phyloP scores from a whole-genome alignment of 768 basidiomycete species.

The Strobilomyces dryophilus region DNA sequence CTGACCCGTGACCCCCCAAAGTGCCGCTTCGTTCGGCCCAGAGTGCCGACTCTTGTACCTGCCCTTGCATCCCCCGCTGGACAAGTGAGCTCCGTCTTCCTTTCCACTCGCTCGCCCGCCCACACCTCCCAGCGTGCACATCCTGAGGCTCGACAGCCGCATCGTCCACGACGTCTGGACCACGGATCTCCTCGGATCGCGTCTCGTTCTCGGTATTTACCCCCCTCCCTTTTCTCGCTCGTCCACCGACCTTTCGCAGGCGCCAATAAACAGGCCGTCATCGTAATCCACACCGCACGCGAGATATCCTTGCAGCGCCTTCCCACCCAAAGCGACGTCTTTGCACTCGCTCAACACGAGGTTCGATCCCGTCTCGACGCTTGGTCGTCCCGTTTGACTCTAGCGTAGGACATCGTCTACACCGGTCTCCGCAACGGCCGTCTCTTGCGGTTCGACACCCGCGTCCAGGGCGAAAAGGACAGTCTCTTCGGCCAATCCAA shows the following conservation, averaged over 20 bases:
- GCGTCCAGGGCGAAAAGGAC: constrained; percentile 34
- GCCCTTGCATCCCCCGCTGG: constrained; percentile 38
- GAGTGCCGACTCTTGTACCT: constrained; percentile 41
- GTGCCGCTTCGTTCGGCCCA: constrained; percentile 56
- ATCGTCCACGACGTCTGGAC: constrained; percentile 53
- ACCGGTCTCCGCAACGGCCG: constrained; percentile 59
- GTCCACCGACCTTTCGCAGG: constrained; percentile 35
- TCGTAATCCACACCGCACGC: constrained; percentile 47
- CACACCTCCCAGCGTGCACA: constrained; percentile 9
- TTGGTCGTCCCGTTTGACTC: background rate
- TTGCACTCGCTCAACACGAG: constrained; percentile 50
- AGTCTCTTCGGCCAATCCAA: constrained; percentile 34
- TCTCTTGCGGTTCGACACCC: constrained; percentile 56
- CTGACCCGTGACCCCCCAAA: constrained; percentile 27
- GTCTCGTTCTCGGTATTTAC: constrained; percentile 50
- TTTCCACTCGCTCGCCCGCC: background rate
- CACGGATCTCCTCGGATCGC: constrained; percentile 44
- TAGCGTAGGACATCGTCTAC: constrained; percentile 45
- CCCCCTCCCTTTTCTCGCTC: background rate
- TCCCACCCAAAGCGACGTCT: constrained; percentile 58
- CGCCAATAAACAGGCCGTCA: constrained; percentile 46
- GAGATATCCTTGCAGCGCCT: constrained; percentile 36
- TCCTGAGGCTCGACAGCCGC: constrained; percentile 33
- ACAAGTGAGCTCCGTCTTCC: constrained; percentile 34
- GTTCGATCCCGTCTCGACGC: constrained; percentile 29